phyloP scores from a whole-genome alignment of 1,139 yeast genomes.

The Kodamaea arcana region DNA sequence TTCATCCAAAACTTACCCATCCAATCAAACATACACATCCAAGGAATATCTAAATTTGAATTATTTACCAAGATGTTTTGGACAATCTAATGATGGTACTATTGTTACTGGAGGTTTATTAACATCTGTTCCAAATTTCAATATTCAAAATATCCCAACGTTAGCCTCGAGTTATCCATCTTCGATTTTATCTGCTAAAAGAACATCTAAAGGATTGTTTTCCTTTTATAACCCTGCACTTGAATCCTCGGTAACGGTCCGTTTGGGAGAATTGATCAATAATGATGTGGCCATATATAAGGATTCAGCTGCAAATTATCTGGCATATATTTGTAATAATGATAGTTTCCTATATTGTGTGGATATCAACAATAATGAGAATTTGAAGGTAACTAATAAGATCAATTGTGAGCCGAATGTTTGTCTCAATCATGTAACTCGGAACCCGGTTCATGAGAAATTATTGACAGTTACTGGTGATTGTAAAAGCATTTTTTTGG shows the following conservation, averaged over 20 bases:
- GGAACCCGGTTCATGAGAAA: constrained; percentile 27
- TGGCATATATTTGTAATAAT: constrained; percentile 74
- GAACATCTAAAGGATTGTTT: constrained; percentile 49
- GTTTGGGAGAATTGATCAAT: constrained; percentile 77
- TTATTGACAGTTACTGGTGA: constrained; percentile 42
- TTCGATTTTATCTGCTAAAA: constrained; percentile 15
- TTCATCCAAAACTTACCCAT: neutral
- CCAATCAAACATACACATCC: constrained; percentile 7
- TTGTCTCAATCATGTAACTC: constrained; percentile 38
- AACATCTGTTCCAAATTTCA: constrained; percentile 16
- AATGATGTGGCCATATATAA: constrained; percentile 67
- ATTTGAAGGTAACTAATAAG: constrained; percentile 29
- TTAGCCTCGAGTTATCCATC: constrained; percentile 16
- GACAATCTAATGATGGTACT: constrained; percentile 54
- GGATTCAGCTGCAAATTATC: constrained; percentile 35
- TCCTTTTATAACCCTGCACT: constrained; percentile 52
- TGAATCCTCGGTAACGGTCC: constrained; percentile 45
- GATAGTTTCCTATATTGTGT: constrained; percentile 68
- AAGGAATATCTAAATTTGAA: constrained; percentile 41
- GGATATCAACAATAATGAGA: constrained; percentile 47
- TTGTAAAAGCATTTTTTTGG: constrained; percentile 32
- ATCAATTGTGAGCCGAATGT: constrained; percentile 38
- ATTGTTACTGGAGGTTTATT: constrained; percentile 72
- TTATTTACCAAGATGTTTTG: constrained; percentile 66
- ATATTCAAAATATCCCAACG: constrained; percentile 12